A percentile compares a stretch with the other conserved stretches of the same genome.
Conservation (phyloP, 768 basidiomycete species). For the Mycena maculata region DNA sequence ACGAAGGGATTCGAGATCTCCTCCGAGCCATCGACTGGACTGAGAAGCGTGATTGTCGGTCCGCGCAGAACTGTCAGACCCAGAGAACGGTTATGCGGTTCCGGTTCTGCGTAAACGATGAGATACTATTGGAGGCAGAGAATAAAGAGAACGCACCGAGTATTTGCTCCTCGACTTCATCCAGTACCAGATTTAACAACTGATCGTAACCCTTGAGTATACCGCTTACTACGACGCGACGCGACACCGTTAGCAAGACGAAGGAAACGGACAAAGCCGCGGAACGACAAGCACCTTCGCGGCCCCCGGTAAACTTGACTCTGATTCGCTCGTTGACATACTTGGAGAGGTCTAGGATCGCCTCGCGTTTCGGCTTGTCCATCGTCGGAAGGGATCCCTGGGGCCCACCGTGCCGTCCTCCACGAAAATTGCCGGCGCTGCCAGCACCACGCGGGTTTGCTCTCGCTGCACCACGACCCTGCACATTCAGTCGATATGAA, state of each 20-base stretch:
- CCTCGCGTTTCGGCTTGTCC: slow-evolving; percentile 90
- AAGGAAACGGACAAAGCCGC: neutral
- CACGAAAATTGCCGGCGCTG: slow-evolving; percentile 50
- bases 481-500: slow-evolving; percentile 49
- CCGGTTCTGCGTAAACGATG: slow-evolving; percentile 61
- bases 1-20: slow-evolving; percentile 93
- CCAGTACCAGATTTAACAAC: slow-evolving; percentile 94
- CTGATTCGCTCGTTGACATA: slow-evolving; percentile 93
- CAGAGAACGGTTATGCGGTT: slow-evolving; percentile 71
- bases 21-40: slow-evolving; percentile 95
- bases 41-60: slow-evolving; percentile 93
- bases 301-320: slow-evolving; percentile 97
- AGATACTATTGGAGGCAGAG: slow-evolving; percentile 22
- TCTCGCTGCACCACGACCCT: slow-evolving; percentile 70
- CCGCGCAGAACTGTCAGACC: slow-evolving; percentile 93
- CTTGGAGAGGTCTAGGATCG: slow-evolving; percentile 94
- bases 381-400: slow-evolving; percentile 60
- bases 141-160: slow-evolving; percentile 60
- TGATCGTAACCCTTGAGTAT: slow-evolving; percentile 97
- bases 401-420: slow-evolving; percentile 61
- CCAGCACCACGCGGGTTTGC: slow-evolving; percentile 60
- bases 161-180: slow-evolving; percentile 90
- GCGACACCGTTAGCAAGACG: slow-evolving; percentile 18
- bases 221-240: slow-evolving; percentile 75
- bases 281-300: slow-evolving; percentile 77